A percentile compares a stretch with the other conserved stretches of the same genome.
Conservation (phyloP, 208 protist genomes). For the Wallacemonas sp. region DNA sequence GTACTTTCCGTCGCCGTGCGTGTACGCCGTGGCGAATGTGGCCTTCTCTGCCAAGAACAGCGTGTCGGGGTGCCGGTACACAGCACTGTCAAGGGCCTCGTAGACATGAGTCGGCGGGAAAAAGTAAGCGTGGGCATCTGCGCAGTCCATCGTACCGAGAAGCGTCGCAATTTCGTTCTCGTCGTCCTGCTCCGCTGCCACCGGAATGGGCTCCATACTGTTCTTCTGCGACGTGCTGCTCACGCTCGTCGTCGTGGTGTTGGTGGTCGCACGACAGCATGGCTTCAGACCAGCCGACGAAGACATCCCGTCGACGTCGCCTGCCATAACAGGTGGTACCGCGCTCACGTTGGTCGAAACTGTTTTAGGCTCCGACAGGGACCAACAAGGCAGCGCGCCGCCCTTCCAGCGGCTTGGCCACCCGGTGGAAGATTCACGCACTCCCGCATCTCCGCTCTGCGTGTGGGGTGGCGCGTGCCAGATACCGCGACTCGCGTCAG, state of each 20-base stretch:
- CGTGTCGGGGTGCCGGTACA: conserved; percentile 27
- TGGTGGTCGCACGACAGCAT: too few species aligned
- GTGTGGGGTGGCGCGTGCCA: neutral
- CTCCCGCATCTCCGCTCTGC: too few species aligned
- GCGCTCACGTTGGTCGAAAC: neutral
- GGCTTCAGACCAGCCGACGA: too few species aligned
- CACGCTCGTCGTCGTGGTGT: too few species aligned
- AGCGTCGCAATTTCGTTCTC: neutral
- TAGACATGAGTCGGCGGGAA: conserved; percentile 23
- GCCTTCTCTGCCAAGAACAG: neutral
- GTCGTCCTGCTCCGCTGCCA: neutral
- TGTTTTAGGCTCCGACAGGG: neutral
- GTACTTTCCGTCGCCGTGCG: conserved; percentile 8
- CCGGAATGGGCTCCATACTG: too few species aligned
- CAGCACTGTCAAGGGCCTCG: conserved; percentile 28
- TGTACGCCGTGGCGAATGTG: conserved; percentile 17
- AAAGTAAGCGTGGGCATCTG: conserved; percentile 48
- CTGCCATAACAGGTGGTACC: neutral
- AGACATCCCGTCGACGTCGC: neutral
- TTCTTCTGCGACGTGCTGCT: too few species aligned
- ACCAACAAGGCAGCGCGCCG: neutral
- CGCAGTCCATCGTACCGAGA: conserved; percentile 55
- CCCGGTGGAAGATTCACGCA: too few species aligned
- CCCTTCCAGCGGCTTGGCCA: too few species aligned
- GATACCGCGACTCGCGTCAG: neutral